Evolutionary conservation across 176 grass and related monocot genomes (phyloP).

Genomic region (Musa beccarii): DNA sequence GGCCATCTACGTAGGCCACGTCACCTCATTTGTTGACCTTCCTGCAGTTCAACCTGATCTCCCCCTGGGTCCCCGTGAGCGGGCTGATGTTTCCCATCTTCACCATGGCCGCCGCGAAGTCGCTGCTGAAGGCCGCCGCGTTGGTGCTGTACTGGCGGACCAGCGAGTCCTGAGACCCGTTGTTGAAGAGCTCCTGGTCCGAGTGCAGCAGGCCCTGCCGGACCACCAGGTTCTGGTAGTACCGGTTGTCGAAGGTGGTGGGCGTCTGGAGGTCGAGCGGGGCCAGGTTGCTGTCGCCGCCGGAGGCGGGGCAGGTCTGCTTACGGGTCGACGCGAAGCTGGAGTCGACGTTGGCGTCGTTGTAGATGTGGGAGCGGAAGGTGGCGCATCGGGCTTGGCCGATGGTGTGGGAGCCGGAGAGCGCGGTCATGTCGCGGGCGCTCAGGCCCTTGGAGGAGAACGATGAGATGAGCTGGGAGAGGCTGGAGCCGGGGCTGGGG

Average conservation of each 20-base stretch:
- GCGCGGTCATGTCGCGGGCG: conserved; percentile 59
- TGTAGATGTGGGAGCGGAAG: conserved; percentile 12
- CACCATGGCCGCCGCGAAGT: conserved; percentile 5
- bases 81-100: conserved; percentile 14
- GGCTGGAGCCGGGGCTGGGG: neutral
- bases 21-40: neutral
- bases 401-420: conserved; percentile 58
- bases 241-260: neutral
- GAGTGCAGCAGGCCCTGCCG: neutral
- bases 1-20: too few relatives aligned
- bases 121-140: neutral
- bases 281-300: neutral
- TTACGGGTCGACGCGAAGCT: neutral
- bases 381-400: conserved; percentile 20
- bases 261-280: conserved; percentile 4
- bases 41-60: conserved; percentile 16
- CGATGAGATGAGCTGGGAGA: neutral
- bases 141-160: conserved; percentile 6
- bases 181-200: conserved; percentile 14
- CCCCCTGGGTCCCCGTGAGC: neutral
- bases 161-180: conserved; percentile 6
- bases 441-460: conserved; percentile 5
- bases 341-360: conserved; percentile 5
- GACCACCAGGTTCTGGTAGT: conserved; percentile 13
- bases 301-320: neutral